Evolutionary conservation across 345 rosid species (phyloP).

Genomic region (Eucalyptus virginea): DNA sequence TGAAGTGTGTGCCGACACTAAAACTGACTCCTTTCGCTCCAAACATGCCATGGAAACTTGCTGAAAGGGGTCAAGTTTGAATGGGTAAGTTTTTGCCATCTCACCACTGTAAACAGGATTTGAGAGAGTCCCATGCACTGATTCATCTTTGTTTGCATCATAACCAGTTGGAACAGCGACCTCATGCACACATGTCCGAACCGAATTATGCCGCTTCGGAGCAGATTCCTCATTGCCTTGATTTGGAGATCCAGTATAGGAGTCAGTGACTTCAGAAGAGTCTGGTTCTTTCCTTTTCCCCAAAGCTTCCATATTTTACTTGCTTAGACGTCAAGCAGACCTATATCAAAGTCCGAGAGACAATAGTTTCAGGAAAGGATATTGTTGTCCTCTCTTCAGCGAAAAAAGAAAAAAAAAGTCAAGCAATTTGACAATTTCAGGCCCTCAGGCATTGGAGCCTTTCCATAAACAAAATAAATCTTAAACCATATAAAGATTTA

Average conservation of each 20-base stretch:
- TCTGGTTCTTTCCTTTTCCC: background rate
- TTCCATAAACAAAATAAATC: background rate
- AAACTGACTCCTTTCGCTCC: slow-evolving; percentile 87
- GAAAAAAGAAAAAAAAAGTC: background rate
- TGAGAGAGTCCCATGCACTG: slow-evolving; percentile 54
- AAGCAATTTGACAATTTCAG: background rate
- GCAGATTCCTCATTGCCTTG: slow-evolving; percentile 16
- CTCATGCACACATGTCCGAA: slow-evolving; percentile 84
- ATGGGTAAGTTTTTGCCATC: slow-evolving; percentile 70
- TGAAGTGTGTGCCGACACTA: slow-evolving; percentile 96
- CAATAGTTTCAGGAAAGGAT: background rate
- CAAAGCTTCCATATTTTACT: background rate
- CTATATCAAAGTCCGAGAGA: background rate
- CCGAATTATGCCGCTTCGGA: slow-evolving; percentile 32
- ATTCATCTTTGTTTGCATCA: slow-evolving; percentile 42
- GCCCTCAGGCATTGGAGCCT: background rate
- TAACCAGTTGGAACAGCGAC: slow-evolving; percentile 78
- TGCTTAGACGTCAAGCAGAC: background rate
- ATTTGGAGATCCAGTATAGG: background rate
- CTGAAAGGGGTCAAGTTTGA: slow-evolving; percentile 89
- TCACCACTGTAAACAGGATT: slow-evolving; percentile 63
- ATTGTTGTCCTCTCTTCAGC: background rate
- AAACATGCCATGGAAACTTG: slow-evolving; percentile 75
- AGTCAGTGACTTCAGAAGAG: background rate
- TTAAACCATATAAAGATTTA: background rate